These are phyloP conservation scores for Peronospora farinosa DNA, from an alignment of 352 stramenopile genomes.

Conservation along the genomic window DNA sequence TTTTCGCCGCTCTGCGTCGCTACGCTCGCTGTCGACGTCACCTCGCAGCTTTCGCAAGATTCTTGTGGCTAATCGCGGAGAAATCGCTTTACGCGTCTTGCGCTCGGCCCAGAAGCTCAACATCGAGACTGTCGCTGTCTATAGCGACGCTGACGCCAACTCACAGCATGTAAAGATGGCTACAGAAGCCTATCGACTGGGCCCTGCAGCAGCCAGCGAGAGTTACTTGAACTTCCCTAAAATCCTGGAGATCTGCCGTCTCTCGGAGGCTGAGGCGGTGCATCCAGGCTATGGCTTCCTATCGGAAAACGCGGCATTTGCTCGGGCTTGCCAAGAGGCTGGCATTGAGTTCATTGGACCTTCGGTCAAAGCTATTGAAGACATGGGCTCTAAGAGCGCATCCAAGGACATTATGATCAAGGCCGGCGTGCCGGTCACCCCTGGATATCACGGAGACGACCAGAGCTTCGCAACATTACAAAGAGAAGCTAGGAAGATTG, in stretches of 20 bases:
- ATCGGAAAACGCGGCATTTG: slow-evolving; percentile 84
- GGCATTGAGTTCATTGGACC: slow-evolving; percentile 89
- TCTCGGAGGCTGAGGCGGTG: slow-evolving; percentile 68
- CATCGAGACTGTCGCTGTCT: slow-evolving; percentile 89
- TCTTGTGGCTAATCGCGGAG: slow-evolving; percentile 86
- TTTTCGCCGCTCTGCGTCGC: slow-evolving; percentile 1
- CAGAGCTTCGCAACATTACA: slow-evolving; percentile 75
- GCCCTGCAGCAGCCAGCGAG: slow-evolving; percentile 57
- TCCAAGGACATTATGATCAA: slow-evolving; percentile 90
- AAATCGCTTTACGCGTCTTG: slow-evolving; percentile 87
- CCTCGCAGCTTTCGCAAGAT: slow-evolving; percentile 81
- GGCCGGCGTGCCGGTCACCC: slow-evolving; percentile 80
- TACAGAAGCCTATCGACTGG: slow-evolving; percentile 63
- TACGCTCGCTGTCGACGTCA: slow-evolving; percentile 18
- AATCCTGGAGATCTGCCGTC: slow-evolving; percentile 64
- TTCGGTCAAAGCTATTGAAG: slow-evolving; percentile 75
- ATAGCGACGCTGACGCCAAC: slow-evolving; percentile 82
- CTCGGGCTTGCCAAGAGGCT: slow-evolving; percentile 52
- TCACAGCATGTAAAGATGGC: slow-evolving; percentile 72
- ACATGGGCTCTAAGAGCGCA: slow-evolving; percentile 90
- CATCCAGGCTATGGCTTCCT: slow-evolving; percentile 90
- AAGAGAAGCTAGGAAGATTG: slow-evolving; percentile 77
- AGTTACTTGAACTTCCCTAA: slow-evolving; percentile 77
- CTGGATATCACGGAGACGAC: slow-evolving; percentile 88
- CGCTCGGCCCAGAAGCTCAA: slow-evolving; percentile 79